phyloP scores from a whole-genome alignment of 208 protist genomes.

The Leishmania turanica region DNA sequence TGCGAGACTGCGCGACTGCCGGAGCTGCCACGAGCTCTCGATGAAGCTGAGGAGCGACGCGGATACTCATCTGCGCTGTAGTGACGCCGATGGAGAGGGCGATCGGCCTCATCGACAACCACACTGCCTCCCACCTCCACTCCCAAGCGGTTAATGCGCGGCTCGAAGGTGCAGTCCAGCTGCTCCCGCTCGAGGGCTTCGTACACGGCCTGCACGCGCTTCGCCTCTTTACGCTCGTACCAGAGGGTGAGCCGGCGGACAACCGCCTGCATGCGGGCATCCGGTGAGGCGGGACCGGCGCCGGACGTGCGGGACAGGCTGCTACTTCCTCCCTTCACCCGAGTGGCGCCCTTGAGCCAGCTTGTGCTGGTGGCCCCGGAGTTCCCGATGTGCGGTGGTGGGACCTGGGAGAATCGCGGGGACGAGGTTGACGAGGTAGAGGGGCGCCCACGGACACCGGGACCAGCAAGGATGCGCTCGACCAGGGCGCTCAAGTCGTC shows the following conservation, averaged over 20 bases:
- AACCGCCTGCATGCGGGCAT: slow-evolving; percentile 21
- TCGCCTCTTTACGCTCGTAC: slow-evolving; percentile 64
- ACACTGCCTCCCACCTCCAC: slow-evolving; percentile 9
- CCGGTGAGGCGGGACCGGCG: too few species aligned
- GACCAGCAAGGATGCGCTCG: slow-evolving; percentile 32
- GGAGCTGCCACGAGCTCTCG: background rate
- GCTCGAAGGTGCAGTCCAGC: slow-evolving; percentile 56
- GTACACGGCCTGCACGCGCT: slow-evolving; percentile 63
- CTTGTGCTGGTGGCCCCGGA: background rate
- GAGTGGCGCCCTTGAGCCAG: slow-evolving; percentile 1
- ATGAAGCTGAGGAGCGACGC: background rate
- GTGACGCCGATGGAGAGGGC: background rate
- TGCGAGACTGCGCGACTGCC: background rate
- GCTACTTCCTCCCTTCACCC: background rate
- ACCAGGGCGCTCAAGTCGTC: slow-evolving; percentile 16
- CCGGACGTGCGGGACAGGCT: background rate
- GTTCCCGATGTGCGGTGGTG: background rate
- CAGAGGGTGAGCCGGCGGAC: slow-evolving; percentile 54
- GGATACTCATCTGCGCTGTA: background rate
- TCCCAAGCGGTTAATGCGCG: slow-evolving; percentile 23
- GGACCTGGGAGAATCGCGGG: background rate
- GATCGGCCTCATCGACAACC: background rate
- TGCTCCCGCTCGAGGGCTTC: slow-evolving; percentile 56
- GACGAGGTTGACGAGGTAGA: background rate
- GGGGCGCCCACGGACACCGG: background rate